phyloP scores from a whole-genome alignment of 441 rosid genomes.

The Bocquillonia castaneifolia region DNA sequence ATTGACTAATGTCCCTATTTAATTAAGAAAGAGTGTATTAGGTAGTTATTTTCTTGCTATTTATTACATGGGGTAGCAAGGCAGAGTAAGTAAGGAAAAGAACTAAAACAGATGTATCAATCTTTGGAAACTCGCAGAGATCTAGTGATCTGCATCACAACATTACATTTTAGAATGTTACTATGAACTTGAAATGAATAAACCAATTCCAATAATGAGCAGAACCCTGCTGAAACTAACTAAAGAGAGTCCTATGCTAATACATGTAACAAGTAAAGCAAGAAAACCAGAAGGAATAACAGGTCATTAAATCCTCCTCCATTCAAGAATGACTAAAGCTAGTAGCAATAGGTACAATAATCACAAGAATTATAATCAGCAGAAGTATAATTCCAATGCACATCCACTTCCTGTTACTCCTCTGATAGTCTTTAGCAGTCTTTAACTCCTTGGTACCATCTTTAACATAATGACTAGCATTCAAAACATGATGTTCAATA shows the following conservation, averaged over 20 bases:
- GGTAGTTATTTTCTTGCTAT: too few relatives aligned
- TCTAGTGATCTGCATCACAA: not conserved
- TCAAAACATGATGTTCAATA: constrained; percentile 82
- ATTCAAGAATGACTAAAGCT: constrained; percentile 65
- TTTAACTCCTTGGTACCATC: constrained; percentile 74
- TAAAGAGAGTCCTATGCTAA: too few relatives aligned
- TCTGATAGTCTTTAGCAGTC: constrained; percentile 63
- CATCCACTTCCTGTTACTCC: constrained; percentile 73
- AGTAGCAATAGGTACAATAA: constrained; percentile 63
- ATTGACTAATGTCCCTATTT: too few relatives aligned
- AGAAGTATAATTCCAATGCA: constrained; percentile 60
- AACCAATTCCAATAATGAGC: constrained; percentile 2
- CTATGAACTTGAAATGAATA: not conserved
- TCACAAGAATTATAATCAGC: constrained; percentile 57
- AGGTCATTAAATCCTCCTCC: constrained; percentile 41
- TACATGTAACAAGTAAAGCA: not conserved
- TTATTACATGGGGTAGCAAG: not conserved
- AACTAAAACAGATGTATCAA: not conserved
- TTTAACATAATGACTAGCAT: constrained; percentile 68
- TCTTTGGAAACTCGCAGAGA: constrained; percentile 6
- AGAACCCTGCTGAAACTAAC: too few relatives aligned
- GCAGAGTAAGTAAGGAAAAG: not conserved
- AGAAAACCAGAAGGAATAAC: constrained; percentile 33
- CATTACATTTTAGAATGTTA: not conserved
- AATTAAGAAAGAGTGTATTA: too few relatives aligned